phyloP scores from a whole-genome alignment of 768 basidiomycete species.

The Russula brevipes region DNA sequence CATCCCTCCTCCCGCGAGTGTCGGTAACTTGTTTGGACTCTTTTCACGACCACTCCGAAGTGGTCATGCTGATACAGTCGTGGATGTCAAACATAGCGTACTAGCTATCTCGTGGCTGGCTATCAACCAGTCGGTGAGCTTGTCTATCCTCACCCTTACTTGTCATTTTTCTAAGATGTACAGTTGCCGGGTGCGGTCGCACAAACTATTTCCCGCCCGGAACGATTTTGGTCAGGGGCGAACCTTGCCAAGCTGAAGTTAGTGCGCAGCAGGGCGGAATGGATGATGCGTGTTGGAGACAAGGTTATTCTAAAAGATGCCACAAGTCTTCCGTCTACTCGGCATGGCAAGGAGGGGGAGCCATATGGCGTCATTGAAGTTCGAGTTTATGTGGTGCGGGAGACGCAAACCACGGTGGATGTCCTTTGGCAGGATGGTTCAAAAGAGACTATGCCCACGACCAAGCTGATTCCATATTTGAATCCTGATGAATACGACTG shows the following conservation, averaged over 20 bases:
- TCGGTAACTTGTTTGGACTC: constrained; percentile 44
- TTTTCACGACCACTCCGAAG: constrained; percentile 43
- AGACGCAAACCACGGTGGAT: constrained; percentile 63
- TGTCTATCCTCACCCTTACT: neutral
- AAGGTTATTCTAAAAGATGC: constrained; percentile 56
- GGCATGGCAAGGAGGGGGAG: constrained; percentile 52
- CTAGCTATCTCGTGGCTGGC: constrained; percentile 85
- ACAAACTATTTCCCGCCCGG: constrained; percentile 56
- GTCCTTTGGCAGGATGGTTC: constrained; percentile 89
- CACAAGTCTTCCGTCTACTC: constrained; percentile 47
- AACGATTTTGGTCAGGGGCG: constrained; percentile 66
- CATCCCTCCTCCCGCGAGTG: constrained; percentile 48
- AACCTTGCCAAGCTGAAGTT: constrained; percentile 61
- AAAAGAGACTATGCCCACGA: constrained; percentile 54
- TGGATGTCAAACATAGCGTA: constrained; percentile 69
- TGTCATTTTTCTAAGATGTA: constrained; percentile 9
- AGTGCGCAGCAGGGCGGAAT: constrained; percentile 53
- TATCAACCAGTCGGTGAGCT: constrained; percentile 72
- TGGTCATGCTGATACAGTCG: constrained; percentile 53
- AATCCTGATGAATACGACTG: constrained; percentile 91
- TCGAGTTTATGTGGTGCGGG: constrained; percentile 56
- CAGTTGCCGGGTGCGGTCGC: constrained; percentile 61
- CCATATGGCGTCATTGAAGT: constrained; percentile 45
- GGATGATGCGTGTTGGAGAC: constrained; percentile 69
- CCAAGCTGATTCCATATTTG: constrained; percentile 70